Conservation (phyloP, 1,139 yeast species). For the Saccharomyces hybrid region DNA sequence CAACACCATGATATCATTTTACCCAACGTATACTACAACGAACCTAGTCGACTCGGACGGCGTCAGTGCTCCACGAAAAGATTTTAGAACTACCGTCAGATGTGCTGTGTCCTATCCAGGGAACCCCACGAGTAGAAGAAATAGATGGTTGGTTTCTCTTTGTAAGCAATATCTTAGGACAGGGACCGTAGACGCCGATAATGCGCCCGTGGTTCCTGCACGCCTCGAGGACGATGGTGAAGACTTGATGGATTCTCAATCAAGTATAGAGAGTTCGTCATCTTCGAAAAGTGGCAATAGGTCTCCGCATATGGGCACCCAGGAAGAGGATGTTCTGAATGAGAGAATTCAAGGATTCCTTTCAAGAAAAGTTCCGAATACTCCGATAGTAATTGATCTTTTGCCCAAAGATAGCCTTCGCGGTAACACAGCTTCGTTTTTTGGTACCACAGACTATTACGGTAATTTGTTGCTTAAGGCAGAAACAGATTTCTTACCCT, state of each 20-base stretch:
- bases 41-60: constrained; percentile 28
- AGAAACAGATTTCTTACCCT: constrained; percentile 48
- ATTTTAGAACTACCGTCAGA: constrained; percentile 50
- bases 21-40: constrained; percentile 57
- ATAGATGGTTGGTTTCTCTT: constrained; percentile 56
- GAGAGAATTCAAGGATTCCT: constrained; percentile 55
- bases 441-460: constrained; percentile 44
- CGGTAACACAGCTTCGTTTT: constrained; percentile 26
- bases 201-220: background rate
- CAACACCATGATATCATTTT: constrained; percentile 38
- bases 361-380: constrained; percentile 48
- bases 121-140: constrained; percentile 52
- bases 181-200: constrained; percentile 18
- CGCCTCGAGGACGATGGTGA: constrained; percentile 20
- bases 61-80: background rate
- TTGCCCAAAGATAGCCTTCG: constrained; percentile 40
- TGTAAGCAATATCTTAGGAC: constrained; percentile 62
- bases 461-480: constrained; percentile 52
- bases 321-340: constrained; percentile 35
- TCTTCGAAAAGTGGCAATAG: constrained; percentile 1
- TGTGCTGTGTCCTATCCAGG: constrained; percentile 76
- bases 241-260: constrained; percentile 4
- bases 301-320: constrained; percentile 3
- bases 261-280: background rate
- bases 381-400: constrained; percentile 40